Evolutionary conservation across 75 land plant species (phyloP).

Genomic region (Cunninghamia lanceolata): DNA sequence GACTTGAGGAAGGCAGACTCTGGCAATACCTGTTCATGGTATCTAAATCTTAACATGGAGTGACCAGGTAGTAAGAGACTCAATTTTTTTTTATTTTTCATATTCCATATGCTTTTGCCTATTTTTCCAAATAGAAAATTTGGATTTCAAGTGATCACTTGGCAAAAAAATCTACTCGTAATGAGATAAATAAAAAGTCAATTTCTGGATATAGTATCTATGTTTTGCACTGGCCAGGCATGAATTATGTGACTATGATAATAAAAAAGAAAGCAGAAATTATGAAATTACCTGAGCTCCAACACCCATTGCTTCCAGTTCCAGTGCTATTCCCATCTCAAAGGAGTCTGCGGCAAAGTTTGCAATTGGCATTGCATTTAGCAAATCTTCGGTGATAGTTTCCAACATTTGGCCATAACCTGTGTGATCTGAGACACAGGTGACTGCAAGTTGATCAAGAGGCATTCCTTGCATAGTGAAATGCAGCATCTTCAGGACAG

Average conservation of each 20-base stretch:
- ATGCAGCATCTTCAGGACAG: neutral
- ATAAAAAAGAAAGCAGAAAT: neutral
- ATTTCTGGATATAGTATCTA: too few relatives aligned
- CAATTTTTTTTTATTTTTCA: too few relatives aligned
- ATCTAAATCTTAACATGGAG: too few relatives aligned
- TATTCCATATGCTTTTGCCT: too few relatives aligned
- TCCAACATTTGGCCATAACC: neutral
- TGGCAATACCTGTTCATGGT: neutral
- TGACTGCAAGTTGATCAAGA: neutral
- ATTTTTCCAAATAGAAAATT: too few relatives aligned
- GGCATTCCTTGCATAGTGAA: neutral
- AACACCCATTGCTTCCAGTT: neutral
- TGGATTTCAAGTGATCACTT: too few relatives aligned
- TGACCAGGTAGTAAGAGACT: too few relatives aligned
- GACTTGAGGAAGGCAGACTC: neutral
- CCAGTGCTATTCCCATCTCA: neutral
- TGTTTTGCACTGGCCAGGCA: neutral
- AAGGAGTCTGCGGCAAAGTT: neutral
- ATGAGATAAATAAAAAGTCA: too few relatives aligned
- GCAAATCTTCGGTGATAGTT: neutral
- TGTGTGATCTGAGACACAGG: constrained; percentile 4
- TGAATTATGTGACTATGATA: neutral
- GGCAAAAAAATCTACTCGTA: too few relatives aligned
- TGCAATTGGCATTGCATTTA: neutral
- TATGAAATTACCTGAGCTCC: constrained; percentile 1